Conservation (phyloP, 2,329 filamentous ascomycete genomes). For the Alternaria gaisen region DNA sequence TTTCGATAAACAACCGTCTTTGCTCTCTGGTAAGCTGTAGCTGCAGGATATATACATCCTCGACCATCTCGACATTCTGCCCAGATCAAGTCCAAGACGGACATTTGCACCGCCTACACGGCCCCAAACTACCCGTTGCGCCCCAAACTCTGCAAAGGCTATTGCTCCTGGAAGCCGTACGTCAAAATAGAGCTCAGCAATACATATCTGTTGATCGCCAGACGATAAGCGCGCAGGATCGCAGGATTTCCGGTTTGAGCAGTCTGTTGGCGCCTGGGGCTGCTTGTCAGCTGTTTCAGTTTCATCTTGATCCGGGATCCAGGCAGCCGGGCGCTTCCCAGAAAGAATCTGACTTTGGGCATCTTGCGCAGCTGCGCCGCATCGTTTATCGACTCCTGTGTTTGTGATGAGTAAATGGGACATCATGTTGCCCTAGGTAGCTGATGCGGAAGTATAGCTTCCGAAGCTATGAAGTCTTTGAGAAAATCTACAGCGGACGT, state of each 20-base stretch:
- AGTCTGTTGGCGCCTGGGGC: slow-evolving; percentile 12
- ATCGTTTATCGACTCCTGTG: neutral
- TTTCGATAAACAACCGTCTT: neutral
- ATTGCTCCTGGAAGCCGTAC: slow-evolving; percentile 5
- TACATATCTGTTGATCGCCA: slow-evolving; percentile 16
- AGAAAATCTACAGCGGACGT: neutral
- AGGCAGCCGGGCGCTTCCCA: slow-evolving; percentile 26
- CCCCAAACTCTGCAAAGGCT: slow-evolving; percentile 14
- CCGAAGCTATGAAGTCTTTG: neutral
- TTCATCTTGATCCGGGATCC: slow-evolving; percentile 35
- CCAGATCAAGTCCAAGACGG: slow-evolving; percentile 24
- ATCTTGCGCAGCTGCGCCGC: slow-evolving; percentile 12
- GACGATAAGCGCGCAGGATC: slow-evolving; percentile 28
- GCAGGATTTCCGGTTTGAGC: slow-evolving; percentile 10
- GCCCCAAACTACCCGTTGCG: slow-evolving; percentile 24
- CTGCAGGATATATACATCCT: slow-evolving; percentile 31
- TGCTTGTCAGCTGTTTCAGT: slow-evolving; percentile 35
- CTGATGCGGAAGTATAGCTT: neutral
- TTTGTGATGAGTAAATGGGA: neutral
- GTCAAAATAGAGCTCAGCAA: slow-evolving; percentile 17
- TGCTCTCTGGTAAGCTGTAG: neutral
- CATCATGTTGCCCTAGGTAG: neutral
- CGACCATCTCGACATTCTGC: neutral
- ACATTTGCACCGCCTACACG: slow-evolving; percentile 17
- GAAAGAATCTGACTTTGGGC: neutral